Base-by-base conservation (phyloP, 768 basidiomycete genomes). In the Leccinum sublutescens region DNA sequence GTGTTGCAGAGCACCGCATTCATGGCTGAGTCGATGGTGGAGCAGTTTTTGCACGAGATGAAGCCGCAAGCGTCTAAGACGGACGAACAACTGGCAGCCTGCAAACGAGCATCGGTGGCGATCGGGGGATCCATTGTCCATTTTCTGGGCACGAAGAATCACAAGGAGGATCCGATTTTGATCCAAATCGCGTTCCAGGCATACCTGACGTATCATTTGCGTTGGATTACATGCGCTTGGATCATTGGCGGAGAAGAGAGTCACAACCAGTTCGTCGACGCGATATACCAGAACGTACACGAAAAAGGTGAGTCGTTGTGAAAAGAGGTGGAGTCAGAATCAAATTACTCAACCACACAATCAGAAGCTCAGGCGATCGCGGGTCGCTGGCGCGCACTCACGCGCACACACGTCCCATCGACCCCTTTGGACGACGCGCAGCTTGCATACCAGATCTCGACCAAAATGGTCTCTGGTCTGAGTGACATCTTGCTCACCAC, bases 11-110 rank as follows among this genome's bases (percentile, higher is more conserved):
- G 76, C 15, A 79, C 82, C 2, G 78, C 79, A 0, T 75, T 72
- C 56, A 75, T 84, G 57, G 77, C 82, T 1, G 82, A 83, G 57
- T 65, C 76, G 34, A 74, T 84, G 57, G 75, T 80, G 2, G 81
- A 82, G 50, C 52, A 74, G 1, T 78, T 79, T 68, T 69, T 66
- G 9, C 68, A 71, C 14, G 70, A 66, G 38, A 23, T 31, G 12
- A 36, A 40, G 27, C 40, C 25, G 1, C 62, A 47, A 52, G 62
- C 33, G 1, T 56, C 59, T 51, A 65, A 61, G 54, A 58, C 62
- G 1, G 60, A 63, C 11, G 68, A 68, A n/a, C 71, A 73, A 48
- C 31, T 64, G 5, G 64, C 61, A 1, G 71, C 67, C 2, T 64
- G 63, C 38, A 72, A 56, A 33, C 62, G 71, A 12, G 65, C 66